Conservation (phyloP, 495 filamentous ascomycete genomes). For the Hypoxylon rickii region DNA sequence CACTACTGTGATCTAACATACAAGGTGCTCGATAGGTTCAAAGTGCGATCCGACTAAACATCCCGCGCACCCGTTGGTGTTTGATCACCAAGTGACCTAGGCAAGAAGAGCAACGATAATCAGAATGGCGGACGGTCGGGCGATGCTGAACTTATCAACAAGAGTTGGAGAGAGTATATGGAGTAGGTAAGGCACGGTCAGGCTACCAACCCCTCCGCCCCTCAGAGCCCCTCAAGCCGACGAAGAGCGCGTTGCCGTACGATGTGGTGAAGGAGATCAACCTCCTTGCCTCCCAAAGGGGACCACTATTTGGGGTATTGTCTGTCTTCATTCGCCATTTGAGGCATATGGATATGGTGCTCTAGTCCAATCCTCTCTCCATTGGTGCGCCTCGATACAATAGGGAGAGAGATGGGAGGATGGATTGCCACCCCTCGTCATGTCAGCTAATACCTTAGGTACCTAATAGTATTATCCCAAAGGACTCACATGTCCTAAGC, state of each 20-base stretch:
- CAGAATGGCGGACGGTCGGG: constrained; percentile 9
- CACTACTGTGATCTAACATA: background rate
- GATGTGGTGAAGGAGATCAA: constrained; percentile 22
- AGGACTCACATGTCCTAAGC: constrained; percentile 26
- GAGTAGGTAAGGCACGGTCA: constrained; percentile 22
- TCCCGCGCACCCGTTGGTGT: constrained; percentile 15
- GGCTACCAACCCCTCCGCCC: constrained; percentile 4
- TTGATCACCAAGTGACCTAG: constrained; percentile 21
- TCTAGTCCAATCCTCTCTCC: constrained; percentile 9
- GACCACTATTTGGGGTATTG: constrained; percentile 7
- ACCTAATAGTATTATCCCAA: too few species aligned
- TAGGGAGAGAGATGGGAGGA: constrained; percentile 12
- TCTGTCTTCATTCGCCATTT: constrained; percentile 11
- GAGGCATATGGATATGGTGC: too few species aligned
- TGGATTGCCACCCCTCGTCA: constrained; percentile 21
- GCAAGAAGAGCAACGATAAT: constrained; percentile 24
- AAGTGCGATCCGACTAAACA: background rate
- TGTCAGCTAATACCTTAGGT: constrained; percentile 15
- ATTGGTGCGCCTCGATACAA: constrained; percentile 15
- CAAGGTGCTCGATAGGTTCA: background rate
- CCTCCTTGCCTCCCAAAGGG: constrained; percentile 16
- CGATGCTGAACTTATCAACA: constrained; percentile 18
- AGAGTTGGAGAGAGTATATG: constrained; percentile 8
- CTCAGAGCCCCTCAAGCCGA: constrained; percentile 14
- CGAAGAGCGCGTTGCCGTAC: constrained; percentile 11